A percentile compares a stretch with the other conserved stretches of the same genome.
Conservation (phyloP, 129 eudicot genomes). For the Calendula officinalis region DNA sequence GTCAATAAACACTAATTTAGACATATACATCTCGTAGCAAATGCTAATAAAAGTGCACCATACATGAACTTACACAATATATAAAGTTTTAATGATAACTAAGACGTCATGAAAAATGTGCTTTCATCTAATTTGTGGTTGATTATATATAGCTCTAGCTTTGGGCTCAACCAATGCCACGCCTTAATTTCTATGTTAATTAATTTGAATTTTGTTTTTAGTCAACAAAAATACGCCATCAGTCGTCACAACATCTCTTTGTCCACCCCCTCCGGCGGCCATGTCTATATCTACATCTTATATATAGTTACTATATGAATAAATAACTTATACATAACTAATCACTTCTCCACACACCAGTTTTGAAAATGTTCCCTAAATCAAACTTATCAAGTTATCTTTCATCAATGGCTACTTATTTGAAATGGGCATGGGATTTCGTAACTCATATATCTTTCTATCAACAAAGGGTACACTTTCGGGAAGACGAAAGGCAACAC, state of each 20-base stretch:
- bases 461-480: conserved; percentile 17
- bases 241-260: background rate
- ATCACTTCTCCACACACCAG: conserved; percentile 1
- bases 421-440: conserved; percentile 26
- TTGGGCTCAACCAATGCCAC: too few relatives aligned
- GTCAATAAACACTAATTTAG: too few relatives aligned
- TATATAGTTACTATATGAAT: background rate
- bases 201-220: background rate
- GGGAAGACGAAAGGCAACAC: background rate
- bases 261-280: background rate
- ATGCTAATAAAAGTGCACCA: too few relatives aligned
- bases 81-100: too few relatives aligned
- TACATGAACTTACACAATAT: too few relatives aligned
- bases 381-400: conserved; percentile 8
- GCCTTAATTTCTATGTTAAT: too few relatives aligned
- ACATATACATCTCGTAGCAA: too few relatives aligned
- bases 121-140: too few relatives aligned
- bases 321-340: background rate
- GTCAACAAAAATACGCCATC: conserved; percentile 21
- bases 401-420: background rate
- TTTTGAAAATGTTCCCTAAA: conserved; percentile 4
- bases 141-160: too few relatives aligned
- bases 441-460: conserved; percentile 24
- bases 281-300: background rate
- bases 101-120: too few relatives aligned